A percentile compares a stretch with the other conserved stretches of the same genome.
These are phyloP conservation scores for Bipolaris sorokiniana DNA, from an alignment of 2,329 filamentous ascomycete species.

Conservation along the genomic window DNA sequence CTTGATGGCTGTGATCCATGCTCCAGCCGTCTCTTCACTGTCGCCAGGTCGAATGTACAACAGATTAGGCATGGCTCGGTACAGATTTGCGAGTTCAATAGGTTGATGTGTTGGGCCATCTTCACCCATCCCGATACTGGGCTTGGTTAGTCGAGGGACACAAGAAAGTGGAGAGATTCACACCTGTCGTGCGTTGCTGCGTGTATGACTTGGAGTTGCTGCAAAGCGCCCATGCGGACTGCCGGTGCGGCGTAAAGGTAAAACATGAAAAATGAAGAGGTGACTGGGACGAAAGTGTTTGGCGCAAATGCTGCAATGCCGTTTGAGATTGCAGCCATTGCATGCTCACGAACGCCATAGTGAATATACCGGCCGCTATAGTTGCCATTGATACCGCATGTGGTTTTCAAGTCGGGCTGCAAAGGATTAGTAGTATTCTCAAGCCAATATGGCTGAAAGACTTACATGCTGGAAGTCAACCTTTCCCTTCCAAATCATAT, in stretches of 20 bases:
- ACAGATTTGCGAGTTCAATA: slow-evolving; percentile 62
- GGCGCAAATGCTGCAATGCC: slow-evolving; percentile 60
- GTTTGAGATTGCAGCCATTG: slow-evolving; percentile 52
- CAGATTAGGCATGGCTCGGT: slow-evolving; percentile 67
- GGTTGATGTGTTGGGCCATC: slow-evolving; percentile 69
- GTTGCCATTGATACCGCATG: slow-evolving; percentile 60
- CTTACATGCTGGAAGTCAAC: slow-evolving; percentile 50
- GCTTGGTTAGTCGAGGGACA: neutral
- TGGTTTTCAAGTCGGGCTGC: slow-evolving; percentile 38
- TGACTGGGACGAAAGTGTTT: slow-evolving; percentile 62
- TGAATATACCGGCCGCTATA: slow-evolving; percentile 61
- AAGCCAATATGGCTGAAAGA: no score
- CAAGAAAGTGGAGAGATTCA: neutral
- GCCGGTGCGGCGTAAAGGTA: slow-evolving; percentile 65
- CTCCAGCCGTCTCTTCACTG: slow-evolving; percentile 63
- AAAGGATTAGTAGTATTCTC: neutral
- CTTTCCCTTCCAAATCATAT: slow-evolving; percentile 58
- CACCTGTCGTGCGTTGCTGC: slow-evolving; percentile 63
- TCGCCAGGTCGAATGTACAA: slow-evolving; percentile 66
- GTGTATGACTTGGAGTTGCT: slow-evolving; percentile 63
- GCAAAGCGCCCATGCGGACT: slow-evolving; percentile 66
- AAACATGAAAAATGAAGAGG: slow-evolving; percentile 67
- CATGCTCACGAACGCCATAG: slow-evolving; percentile 48
- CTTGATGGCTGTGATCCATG: slow-evolving; percentile 57
- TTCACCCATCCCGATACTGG: slow-evolving; percentile 58